A percentile compares a stretch with the other conserved stretches of the same genome.
phyloP scores from a whole-genome alignment of 75 land plant species.

The Adiantum capillusveneris region DNA sequence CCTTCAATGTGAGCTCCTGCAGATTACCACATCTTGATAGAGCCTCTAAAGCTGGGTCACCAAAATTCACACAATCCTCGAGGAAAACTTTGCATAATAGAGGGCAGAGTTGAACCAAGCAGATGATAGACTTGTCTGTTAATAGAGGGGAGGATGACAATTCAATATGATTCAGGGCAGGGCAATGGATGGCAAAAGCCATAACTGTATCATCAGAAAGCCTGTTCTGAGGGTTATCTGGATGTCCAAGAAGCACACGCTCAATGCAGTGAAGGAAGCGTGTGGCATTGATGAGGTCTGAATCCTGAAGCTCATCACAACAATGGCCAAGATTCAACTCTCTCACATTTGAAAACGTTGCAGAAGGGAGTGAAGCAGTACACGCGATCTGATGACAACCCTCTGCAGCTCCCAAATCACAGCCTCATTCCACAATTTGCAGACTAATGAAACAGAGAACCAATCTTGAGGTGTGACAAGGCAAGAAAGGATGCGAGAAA shows the following conservation, averaged over 20 bases:
- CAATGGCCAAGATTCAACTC: slow-evolving; percentile 15
- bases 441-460: slow-evolving; percentile 27
- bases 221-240: slow-evolving; percentile 15
- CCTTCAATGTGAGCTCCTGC: slow-evolving; percentile 27
- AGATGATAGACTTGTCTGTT: slow-evolving; percentile 15
- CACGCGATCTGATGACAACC: slow-evolving; percentile 16
- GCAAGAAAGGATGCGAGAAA: slow-evolving; percentile 14
- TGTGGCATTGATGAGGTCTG: slow-evolving; percentile 14
- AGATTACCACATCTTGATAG: slow-evolving; percentile 12
- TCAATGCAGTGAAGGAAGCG: slow-evolving; percentile 3
- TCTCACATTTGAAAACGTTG: slow-evolving; percentile 12
- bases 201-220: slow-evolving; percentile 24
- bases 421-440: slow-evolving; percentile 38
- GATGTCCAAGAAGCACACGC: slow-evolving; percentile 12
- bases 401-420: slow-evolving; percentile 8
- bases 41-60: slow-evolving; percentile 19
- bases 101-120: slow-evolving; percentile 10
- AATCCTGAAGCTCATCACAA: slow-evolving; percentile 19
- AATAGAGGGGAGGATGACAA: slow-evolving; percentile 18
- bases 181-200: slow-evolving; percentile 13
- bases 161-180: slow-evolving; percentile 14
- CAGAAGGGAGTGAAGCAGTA: slow-evolving; percentile 2
- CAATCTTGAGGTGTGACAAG: slow-evolving; percentile 12
- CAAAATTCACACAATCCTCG: slow-evolving; percentile 19
- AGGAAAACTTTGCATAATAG: slow-evolving; percentile 6